A percentile compares a stretch with the other conserved stretches of the same genome.
These are phyloP conservation scores for Dactylorhiza incarnata DNA, from an alignment of 106 monocot genomes.

Conservation along the genomic window DNA sequence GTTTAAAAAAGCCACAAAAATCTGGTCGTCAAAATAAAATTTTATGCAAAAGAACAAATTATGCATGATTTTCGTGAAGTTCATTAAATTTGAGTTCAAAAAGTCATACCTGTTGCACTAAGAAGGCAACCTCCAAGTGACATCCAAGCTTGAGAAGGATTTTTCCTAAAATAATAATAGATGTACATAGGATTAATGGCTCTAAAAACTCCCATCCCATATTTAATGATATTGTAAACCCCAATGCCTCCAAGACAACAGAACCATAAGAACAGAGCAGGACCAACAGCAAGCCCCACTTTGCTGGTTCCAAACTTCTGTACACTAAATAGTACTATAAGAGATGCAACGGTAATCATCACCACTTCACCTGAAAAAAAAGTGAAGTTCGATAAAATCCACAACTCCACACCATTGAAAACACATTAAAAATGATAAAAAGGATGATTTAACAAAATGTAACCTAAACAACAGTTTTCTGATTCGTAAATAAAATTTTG, in stretches of 20 bases:
- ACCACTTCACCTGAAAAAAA: constrained; percentile 72
- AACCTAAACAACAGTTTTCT: neutral
- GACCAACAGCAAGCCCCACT: constrained; percentile 80
- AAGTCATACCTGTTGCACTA: constrained; percentile 73
- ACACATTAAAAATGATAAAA: neutral
- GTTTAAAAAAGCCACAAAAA: neutral
- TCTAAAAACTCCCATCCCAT: constrained; percentile 55
- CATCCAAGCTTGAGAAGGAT: constrained; percentile 70
- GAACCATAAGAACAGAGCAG: constrained; percentile 92
- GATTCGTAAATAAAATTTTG: neutral
- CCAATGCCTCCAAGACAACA: constrained; percentile 81
- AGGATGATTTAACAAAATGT: neutral
- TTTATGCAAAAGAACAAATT: neutral
- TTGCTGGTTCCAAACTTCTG: constrained; percentile 95
- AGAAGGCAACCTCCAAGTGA: constrained; percentile 96
- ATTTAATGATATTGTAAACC: constrained; percentile 75
- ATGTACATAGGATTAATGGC: constrained; percentile 92
- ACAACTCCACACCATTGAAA: neutral
- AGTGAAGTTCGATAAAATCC: neutral
- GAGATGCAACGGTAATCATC: constrained; percentile 72
- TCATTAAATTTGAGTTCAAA: neutral
- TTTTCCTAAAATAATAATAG: constrained; percentile 65
- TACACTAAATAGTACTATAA: constrained; percentile 76
- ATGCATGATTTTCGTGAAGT: neutral
- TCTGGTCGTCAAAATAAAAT: neutral